Conservation (phyloP, 257 asterid genomes). For the Haberlea rhodopensis region DNA sequence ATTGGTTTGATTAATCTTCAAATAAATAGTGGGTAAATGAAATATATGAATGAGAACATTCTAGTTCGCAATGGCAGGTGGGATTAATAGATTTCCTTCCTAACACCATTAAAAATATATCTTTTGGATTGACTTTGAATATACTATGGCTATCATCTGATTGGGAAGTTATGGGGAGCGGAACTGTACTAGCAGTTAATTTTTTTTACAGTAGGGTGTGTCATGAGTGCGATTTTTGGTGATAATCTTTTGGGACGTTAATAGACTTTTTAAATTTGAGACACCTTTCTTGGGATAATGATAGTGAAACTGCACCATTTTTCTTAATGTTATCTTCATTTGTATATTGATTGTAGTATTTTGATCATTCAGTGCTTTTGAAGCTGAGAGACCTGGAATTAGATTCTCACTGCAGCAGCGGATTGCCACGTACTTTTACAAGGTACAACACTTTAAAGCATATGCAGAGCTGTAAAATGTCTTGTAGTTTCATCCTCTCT, state of each 20-base stretch:
- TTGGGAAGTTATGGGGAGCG: slow-evolving; percentile 9
- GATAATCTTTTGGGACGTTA: slow-evolving; percentile 13
- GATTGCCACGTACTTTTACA: slow-evolving; percentile 80
- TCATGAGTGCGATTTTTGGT: slow-evolving; percentile 1
- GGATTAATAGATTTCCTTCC: slow-evolving; percentile 1
- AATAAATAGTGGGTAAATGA: neutral
- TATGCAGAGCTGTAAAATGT: slow-evolving; percentile 13
- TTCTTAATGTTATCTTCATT: slow-evolving; percentile 7
- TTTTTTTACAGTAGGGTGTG: neutral
- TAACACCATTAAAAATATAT: slow-evolving; percentile 2
- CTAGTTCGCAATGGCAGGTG: neutral
- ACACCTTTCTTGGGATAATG: slow-evolving; percentile 6
- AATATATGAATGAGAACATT: neutral
- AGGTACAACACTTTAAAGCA: slow-evolving; percentile 43
- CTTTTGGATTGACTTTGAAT: neutral
- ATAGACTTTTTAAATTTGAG: slow-evolving; percentile 12
- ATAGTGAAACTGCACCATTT: neutral
- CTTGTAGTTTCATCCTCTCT: neutral
- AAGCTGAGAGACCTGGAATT: slow-evolving; percentile 90
- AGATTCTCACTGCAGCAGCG: slow-evolving; percentile 79
- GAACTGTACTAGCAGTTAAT: neutral
- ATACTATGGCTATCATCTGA: neutral
- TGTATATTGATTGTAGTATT: slow-evolving; percentile 15
- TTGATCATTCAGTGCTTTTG: slow-evolving; percentile 64
- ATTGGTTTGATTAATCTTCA: neutral